Evolutionary conservation across 495 filamentous ascomycete genomes (phyloP).

Genomic region (Cryomyces antarcticus): DNA sequence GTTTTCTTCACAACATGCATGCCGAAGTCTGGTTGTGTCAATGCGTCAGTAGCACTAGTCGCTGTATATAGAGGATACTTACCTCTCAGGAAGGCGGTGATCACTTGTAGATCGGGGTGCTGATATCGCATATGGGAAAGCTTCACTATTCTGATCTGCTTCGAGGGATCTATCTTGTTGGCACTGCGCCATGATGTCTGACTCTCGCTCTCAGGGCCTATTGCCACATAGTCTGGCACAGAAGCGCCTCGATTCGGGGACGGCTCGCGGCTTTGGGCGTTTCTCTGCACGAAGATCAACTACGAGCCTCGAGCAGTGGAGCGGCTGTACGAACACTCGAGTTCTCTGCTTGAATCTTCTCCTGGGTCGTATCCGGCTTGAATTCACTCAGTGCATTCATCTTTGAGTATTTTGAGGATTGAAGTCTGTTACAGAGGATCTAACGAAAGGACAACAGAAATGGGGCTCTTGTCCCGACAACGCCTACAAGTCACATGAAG

Average conservation of each 20-base stretch:
- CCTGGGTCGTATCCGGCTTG: too few species aligned
- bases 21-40: conserved; percentile 13
- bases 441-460: too few species aligned
- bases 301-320: too few species aligned
- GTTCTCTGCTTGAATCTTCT: too few species aligned
- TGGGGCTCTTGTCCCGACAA: too few species aligned
- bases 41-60: neutral
- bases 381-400: too few species aligned
- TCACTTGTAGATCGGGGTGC: conserved; percentile 25
- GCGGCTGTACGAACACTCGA: too few species aligned
- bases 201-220: conserved; percentile 15
- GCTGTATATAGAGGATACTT: neutral
- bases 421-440: too few species aligned
- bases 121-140: conserved; percentile 31
- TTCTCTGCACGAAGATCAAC: neutral
- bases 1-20: conserved; percentile 18
- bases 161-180: conserved; percentile 16
- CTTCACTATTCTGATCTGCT: conserved; percentile 23
- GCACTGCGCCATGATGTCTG: conserved; percentile 18
- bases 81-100: conserved; percentile 23
- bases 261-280: conserved; percentile 6
- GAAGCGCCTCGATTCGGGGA: conserved; percentile 21
- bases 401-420: too few species aligned
- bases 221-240: conserved; percentile 19
- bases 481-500: too few species aligned